phyloP scores from a whole-genome alignment of 331 rosid genomes.

The Quercus lobata region DNA sequence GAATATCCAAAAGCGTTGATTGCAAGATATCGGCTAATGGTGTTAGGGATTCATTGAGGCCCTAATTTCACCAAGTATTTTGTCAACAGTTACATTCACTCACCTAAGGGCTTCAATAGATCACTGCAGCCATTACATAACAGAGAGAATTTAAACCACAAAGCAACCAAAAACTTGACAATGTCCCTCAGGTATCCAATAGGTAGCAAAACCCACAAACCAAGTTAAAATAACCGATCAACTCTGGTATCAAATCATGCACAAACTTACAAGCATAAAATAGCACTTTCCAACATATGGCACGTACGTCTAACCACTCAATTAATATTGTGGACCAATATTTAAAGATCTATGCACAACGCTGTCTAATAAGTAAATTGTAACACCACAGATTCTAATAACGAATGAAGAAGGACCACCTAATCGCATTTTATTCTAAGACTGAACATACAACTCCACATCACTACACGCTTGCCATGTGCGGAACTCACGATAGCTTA shows the following conservation, averaged over 20 bases:
- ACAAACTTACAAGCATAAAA: not conserved
- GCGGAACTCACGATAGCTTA: not conserved
- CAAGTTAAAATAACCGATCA: not conserved
- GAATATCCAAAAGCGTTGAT: not conserved
- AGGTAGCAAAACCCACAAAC: not conserved
- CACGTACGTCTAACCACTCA: not conserved
- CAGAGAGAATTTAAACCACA: not conserved
- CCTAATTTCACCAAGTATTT: not conserved
- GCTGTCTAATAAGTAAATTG: not conserved
- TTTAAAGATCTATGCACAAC: slow-evolving; percentile 13
- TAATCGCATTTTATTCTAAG: not conserved
- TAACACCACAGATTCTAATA: not conserved
- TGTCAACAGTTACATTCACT: not conserved
- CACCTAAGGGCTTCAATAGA: not conserved
- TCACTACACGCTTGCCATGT: not conserved
- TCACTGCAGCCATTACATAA: not conserved
- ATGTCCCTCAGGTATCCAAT: slow-evolving; percentile 7
- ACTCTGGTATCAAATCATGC: not conserved
- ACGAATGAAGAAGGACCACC: not conserved
- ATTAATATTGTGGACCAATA: not conserved
- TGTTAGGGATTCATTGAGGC: not conserved
- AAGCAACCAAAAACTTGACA: not conserved
- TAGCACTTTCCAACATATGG: not conserved
- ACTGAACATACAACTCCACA: not conserved
- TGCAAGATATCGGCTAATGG: not conserved